These are phyloP conservation scores for Arthroderma sp. DNA, from an alignment of 2,329 filamentous ascomycete species.

Conservation along the genomic window DNA sequence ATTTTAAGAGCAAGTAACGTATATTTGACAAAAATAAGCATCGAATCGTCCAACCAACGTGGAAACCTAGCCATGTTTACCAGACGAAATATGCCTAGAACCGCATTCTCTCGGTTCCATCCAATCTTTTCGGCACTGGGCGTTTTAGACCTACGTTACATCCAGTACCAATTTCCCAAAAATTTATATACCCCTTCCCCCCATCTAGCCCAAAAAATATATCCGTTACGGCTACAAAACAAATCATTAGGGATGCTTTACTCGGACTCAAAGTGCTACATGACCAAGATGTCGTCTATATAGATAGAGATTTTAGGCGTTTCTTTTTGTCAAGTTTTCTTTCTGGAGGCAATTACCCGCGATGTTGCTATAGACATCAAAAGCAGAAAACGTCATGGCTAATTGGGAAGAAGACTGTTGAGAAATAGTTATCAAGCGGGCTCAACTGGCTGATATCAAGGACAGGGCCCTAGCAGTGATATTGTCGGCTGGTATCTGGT, in stretches of 20 bases:
- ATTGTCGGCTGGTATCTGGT: constrained; percentile 14
- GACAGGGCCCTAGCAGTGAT: no score
- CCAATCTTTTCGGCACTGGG: no score
- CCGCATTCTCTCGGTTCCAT: no score
- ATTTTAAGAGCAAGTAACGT: no score
- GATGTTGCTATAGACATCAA: constrained; percentile 22
- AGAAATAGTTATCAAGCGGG: constrained; percentile 15
- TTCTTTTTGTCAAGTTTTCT: neutral
- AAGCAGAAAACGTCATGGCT: constrained; percentile 26
- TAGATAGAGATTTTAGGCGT: constrained; percentile 12
- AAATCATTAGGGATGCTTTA: constrained; percentile 35
- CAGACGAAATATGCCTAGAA: no score
- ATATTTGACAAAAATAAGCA: no score
- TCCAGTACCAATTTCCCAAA: no score
- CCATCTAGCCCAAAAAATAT: constrained; percentile 32
- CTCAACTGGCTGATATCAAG: constrained; percentile 22
- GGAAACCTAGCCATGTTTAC: no score
- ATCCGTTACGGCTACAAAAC: constrained; percentile 28
- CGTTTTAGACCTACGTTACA: no score
- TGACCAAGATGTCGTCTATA: constrained; percentile 26
- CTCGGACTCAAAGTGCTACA: constrained; percentile 27
- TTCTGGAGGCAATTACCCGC: neutral
- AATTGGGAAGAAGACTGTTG: constrained; percentile 19
- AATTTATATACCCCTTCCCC: no score
- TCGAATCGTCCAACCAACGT: no score